Percentiles rank a stretch among this genome's conserved stretches.
Evolutionary conservation across 306 rosid genomes (phyloP).

Genomic region (Sicyos baderoa): DNA sequence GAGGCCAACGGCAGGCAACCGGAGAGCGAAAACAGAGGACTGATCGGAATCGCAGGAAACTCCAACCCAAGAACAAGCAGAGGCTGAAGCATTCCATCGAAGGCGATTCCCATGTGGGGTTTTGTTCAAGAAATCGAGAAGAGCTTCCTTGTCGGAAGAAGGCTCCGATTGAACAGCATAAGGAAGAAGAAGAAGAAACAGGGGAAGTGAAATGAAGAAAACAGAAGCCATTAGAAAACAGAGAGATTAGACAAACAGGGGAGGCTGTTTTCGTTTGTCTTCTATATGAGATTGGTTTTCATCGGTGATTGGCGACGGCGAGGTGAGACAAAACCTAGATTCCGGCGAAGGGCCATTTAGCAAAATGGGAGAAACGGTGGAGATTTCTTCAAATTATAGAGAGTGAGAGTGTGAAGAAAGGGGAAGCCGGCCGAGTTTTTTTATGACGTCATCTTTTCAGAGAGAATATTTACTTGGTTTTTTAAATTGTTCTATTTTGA

Average conservation of each 20-base stretch:
- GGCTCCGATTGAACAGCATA: conserved; percentile 52
- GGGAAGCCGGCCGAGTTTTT: conserved; percentile 7
- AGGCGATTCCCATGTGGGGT: conserved; percentile 60
- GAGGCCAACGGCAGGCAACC: conserved; percentile 74
- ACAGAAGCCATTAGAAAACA: conserved; percentile 31
- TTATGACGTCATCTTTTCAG: neutral
- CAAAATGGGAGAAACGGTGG: neutral
- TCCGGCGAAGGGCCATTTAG: conserved; percentile 42
- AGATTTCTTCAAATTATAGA: neutral
- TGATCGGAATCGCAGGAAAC: conserved; percentile 40
- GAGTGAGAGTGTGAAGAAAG: conserved; percentile 12
- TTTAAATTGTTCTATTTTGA: neutral
- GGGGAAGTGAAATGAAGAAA: conserved; percentile 12
- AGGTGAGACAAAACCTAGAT: conserved; percentile 19
- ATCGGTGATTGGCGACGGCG: conserved; percentile 18
- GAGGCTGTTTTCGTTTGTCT: neutral
- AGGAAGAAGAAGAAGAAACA: conserved; percentile 22
- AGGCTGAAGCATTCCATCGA: conserved; percentile 66
- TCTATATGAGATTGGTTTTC: conserved; percentile 5
- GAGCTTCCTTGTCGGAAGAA: conserved; percentile 75
- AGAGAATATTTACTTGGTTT: neutral
- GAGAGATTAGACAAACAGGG: conserved; percentile 4
- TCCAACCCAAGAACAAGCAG: conserved; percentile 88
- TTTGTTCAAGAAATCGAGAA: conserved; percentile 52
- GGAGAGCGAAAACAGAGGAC: conserved; percentile 48